A percentile compares a stretch with the other conserved stretches of the same genome.
These are phyloP conservation scores for Apiospora arundinis DNA, from an alignment of 2,329 filamentous ascomycete genomes.

Conservation along the genomic window DNA sequence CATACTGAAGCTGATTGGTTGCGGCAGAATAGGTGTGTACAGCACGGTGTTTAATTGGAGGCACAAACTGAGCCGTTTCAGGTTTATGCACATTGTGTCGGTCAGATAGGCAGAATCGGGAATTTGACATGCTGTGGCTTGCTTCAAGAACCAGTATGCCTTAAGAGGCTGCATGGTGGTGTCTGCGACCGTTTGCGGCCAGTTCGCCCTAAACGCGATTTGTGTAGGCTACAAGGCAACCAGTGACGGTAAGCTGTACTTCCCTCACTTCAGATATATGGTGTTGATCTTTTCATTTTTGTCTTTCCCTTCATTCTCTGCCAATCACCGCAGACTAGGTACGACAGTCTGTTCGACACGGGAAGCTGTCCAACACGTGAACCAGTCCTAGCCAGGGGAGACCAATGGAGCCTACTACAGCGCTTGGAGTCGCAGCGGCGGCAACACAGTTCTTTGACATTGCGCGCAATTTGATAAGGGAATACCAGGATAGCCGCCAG, in stretches of 20 bases:
- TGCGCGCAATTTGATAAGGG: background rate
- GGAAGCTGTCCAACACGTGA: background rate
- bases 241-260: no score
- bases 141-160: background rate
- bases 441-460: constrained; percentile 3
- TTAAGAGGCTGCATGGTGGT: background rate
- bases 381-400: no score
- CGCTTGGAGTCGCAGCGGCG: background rate
- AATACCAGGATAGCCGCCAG: background rate
- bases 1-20: background rate
- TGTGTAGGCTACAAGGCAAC: background rate
- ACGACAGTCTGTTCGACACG: background rate
- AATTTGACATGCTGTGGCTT: background rate
- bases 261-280: background rate
- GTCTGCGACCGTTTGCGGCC: background rate
- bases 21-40: background rate
- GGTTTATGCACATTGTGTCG: background rate
- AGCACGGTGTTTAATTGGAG: background rate
- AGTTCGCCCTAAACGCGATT: background rate
- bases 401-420: background rate
- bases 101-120: background rate
- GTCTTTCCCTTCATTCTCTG: background rate
- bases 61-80: background rate
- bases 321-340: background rate
- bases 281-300: background rate